phyloP scores from a whole-genome alignment of 495 filamentous ascomycete genomes.

The Penicillium fimorum region DNA sequence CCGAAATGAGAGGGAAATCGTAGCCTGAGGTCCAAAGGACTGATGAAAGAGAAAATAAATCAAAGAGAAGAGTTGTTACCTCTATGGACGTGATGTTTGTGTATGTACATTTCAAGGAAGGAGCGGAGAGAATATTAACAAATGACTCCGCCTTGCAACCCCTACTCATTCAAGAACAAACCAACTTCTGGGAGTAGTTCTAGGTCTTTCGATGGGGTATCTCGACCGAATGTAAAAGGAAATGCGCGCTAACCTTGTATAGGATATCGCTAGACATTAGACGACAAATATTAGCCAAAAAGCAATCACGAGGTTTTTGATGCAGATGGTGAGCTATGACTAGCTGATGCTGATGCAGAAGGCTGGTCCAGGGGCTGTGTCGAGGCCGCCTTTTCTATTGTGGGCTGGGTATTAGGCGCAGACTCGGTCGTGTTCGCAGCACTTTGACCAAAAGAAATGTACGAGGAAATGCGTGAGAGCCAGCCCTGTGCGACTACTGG shows the following conservation, averaged over 20 bases:
- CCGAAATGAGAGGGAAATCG: too few species aligned
- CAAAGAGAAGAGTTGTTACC: not conserved
- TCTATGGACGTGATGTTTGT: not conserved
- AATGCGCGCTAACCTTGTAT: constrained; percentile 6
- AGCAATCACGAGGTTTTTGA: not conserved
- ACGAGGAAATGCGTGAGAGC: constrained; percentile 37
- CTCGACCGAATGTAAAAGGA: constrained; percentile 5
- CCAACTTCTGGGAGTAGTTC: not conserved
- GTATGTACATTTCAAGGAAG: constrained; percentile 5
- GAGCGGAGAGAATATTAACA: constrained; percentile 3
- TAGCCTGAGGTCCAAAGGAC: not conserved
- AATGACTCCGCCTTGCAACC: not conserved
- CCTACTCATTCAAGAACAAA: not conserved
- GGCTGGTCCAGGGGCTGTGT: not conserved
- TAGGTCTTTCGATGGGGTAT: constrained; percentile 9
- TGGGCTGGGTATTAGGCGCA: not conserved
- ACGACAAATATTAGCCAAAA: not conserved
- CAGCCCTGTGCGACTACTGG: constrained; percentile 27
- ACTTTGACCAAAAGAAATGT: constrained; percentile 28
- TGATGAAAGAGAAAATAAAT: not conserved
- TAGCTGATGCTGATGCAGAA: not conserved
- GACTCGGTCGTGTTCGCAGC: not conserved
- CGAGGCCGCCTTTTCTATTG: not conserved
- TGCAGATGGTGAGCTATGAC: not conserved
- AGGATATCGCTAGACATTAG: not conserved